phyloP scores from a whole-genome alignment of 2,329 filamentous ascomycete species.

The Apiospora sp. region DNA sequence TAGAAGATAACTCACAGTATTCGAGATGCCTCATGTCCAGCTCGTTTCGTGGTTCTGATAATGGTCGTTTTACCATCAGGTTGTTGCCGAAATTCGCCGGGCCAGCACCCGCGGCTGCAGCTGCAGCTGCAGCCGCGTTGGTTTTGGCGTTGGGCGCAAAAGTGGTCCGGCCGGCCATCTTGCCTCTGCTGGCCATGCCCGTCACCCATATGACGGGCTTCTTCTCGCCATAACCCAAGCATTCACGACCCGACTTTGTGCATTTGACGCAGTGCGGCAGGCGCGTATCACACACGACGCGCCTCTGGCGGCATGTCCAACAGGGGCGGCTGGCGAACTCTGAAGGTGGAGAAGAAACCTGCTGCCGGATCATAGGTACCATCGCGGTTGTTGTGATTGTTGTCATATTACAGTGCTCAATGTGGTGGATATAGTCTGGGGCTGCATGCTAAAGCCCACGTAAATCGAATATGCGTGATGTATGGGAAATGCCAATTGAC shows the following conservation, averaged over 20 bases:
- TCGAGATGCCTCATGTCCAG: slow-evolving; percentile 17
- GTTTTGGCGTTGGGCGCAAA: not conserved
- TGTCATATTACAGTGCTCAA: not conserved
- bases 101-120: not conserved
- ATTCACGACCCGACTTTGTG: slow-evolving; percentile 25
- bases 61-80: not conserved
- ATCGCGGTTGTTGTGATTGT: not conserved
- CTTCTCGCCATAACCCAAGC: slow-evolving; percentile 25
- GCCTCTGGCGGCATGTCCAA: slow-evolving; percentile 30
- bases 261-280: slow-evolving; percentile 30
- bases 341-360: not conserved
- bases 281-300: slow-evolving; percentile 29
- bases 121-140: not conserved
- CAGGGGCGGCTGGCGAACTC: slow-evolving; percentile 25
- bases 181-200: slow-evolving; percentile 27
- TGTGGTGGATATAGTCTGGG: not conserved
- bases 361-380: not conserved
- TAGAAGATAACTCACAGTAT: slow-evolving; percentile 20
- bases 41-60: not conserved
- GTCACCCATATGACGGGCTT: slow-evolving; percentile 28
- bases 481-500: not conserved
- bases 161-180: slow-evolving; percentile 25
- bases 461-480: not conserved
- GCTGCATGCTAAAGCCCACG: not conserved
- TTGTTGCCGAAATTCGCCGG: not conserved